phyloP scores from a whole-genome alignment of 805 yeast genomes.

The Cyberlindnera xishuangbannaensis region DNA sequence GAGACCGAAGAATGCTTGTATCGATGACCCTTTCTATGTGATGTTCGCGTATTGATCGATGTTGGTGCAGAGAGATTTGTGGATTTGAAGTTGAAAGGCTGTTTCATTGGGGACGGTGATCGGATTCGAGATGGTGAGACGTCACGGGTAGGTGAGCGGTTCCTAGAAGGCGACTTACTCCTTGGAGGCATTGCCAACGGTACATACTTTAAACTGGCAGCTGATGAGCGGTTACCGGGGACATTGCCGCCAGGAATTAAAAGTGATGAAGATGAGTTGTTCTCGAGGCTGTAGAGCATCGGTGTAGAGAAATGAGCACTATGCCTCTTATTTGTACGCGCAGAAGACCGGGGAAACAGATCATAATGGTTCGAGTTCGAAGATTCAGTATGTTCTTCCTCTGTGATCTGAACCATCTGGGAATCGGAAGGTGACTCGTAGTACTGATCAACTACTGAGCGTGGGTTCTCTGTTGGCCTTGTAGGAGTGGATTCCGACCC shows the following conservation, averaged over 20 bases:
- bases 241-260: slow-evolving; percentile 25
- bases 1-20: slow-evolving; percentile 96
- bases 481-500: slow-evolving; percentile 4
- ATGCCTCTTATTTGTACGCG: slow-evolving; percentile 13
- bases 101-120: slow-evolving; percentile 24
- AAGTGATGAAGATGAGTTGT: slow-evolving; percentile 20
- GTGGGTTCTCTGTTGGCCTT: slow-evolving; percentile 19
- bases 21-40: slow-evolving; percentile 88
- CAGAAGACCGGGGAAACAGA: slow-evolving; percentile 17
- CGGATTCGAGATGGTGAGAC: slow-evolving; percentile 27
- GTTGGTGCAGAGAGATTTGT: slow-evolving; percentile 33
- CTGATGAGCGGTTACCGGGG: slow-evolving; percentile 25
- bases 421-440: slow-evolving; percentile 19
- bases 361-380: slow-evolving; percentile 11
- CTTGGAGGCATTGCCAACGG: slow-evolving; percentile 25
- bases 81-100: slow-evolving; percentile 69
- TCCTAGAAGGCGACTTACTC: slow-evolving; percentile 24
- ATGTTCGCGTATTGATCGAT: slow-evolving; percentile 38
- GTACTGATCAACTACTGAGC: slow-evolving; percentile 20
- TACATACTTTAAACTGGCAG: slow-evolving; percentile 21
- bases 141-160: slow-evolving; percentile 26
- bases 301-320: slow-evolving; percentile 14
- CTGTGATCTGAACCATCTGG: slow-evolving; percentile 26
- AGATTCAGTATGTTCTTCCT: slow-evolving; percentile 12
- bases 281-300: slow-evolving; percentile 12